These are phyloP conservation scores for Phytophthora kernoviae DNA, from an alignment of 352 stramenopile genomes.

Conservation along the genomic window DNA sequence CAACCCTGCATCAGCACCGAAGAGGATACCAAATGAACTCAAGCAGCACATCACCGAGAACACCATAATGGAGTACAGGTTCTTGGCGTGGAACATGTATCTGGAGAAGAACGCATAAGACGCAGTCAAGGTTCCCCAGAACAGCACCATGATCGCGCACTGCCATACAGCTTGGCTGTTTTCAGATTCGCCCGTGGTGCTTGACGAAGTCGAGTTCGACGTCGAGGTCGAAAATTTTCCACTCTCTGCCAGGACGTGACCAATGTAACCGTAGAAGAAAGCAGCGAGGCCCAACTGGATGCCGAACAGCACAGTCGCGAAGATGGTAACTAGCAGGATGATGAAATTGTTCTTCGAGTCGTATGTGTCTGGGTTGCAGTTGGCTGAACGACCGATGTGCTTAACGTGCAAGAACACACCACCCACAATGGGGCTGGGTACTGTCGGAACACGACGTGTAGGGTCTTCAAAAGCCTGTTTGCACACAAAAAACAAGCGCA, in stretches of 20 bases:
- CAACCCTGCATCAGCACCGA: constrained; percentile 60
- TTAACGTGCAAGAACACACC: constrained; percentile 85
- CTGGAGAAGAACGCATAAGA: constrained; percentile 80
- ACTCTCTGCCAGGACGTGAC: constrained; percentile 48
- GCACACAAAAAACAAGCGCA: no score
- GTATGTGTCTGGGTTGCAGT: constrained; percentile 84
- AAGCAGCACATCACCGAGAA: constrained; percentile 66
- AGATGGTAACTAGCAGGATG: constrained; percentile 84
- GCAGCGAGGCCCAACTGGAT: constrained; percentile 77
- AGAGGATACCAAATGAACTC: constrained; percentile 73
- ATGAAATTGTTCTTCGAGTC: constrained; percentile 86
- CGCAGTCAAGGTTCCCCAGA: constrained; percentile 71
- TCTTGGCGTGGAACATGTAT: constrained; percentile 79
- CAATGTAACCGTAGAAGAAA: constrained; percentile 85
- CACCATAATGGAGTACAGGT: constrained; percentile 79
- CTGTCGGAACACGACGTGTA: constrained; percentile 72
- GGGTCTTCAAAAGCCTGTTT: constrained; percentile 60
- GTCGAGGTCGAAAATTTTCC: constrained; percentile 9
- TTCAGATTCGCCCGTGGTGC: constrained; percentile 14
- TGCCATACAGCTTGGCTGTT: constrained; percentile 53
- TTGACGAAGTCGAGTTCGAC: constrained; percentile 11
- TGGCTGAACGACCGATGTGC: constrained; percentile 70
- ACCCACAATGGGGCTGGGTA: constrained; percentile 79
- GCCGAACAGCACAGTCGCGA: constrained; percentile 74
- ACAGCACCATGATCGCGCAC: constrained; percentile 72